These are phyloP conservation scores for Ailanthus altissimus DNA, from an alignment of 345 rosid genomes.

Conservation along the genomic window DNA sequence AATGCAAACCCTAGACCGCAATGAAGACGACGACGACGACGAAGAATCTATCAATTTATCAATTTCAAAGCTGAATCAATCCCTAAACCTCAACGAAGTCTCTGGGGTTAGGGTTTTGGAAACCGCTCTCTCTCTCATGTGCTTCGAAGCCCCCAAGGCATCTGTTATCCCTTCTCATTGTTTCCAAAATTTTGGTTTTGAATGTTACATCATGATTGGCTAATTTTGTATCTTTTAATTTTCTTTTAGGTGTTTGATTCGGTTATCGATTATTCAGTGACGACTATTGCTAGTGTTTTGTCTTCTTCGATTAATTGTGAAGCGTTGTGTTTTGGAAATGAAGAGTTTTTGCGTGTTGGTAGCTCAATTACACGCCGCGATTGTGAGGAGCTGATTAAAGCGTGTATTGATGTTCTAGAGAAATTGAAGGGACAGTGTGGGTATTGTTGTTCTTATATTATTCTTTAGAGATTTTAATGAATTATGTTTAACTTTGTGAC, in stretches of 20 bases:
- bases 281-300: constrained; percentile 55
- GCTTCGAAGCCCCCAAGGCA: constrained; percentile 76
- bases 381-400: constrained; percentile 47
- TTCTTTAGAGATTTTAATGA: neutral
- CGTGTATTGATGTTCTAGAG: constrained; percentile 39
- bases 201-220: neutral
- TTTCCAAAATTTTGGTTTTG: neutral
- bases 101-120: constrained; percentile 58
- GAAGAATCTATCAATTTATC: constrained; percentile 41
- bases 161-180: neutral
- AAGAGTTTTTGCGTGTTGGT: constrained; percentile 52
- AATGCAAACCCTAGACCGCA: constrained; percentile 25
- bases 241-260: constrained; percentile 61
- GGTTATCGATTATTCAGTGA: constrained; percentile 47
- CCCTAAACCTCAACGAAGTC: constrained; percentile 52
- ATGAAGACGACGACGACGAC: constrained; percentile 19
- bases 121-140: constrained; percentile 61
- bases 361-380: constrained; percentile 43
- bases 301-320: constrained; percentile 52
- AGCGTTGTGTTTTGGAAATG: constrained; percentile 37
- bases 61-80: constrained; percentile 52
- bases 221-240: neutral
- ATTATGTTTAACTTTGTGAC: neutral
- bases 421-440: constrained; percentile 52
- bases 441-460: constrained; percentile 15